Base-by-base conservation (phyloP, 176 grass and related monocot species). In the Bolboschoenus planiculmis region DNA sequence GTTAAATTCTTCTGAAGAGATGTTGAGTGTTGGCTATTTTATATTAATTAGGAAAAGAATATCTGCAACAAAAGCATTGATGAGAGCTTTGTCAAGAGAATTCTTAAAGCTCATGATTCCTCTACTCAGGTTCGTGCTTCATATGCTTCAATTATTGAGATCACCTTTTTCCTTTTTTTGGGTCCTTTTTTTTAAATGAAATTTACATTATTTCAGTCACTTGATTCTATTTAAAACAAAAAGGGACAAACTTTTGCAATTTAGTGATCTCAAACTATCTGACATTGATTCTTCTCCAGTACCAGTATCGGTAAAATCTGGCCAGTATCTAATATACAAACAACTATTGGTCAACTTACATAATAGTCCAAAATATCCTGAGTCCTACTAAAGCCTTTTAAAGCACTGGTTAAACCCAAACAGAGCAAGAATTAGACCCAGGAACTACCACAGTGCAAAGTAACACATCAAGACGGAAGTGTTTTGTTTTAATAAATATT, bases 51-150 rank as follows among this genome's bases (percentile, higher is more conserved):
- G 92, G 78, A 85, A 81, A 85, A 78, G 8, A 30, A 82, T 80
- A 43, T 43, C 53, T 78, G 66, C 42, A 83, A 44, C 29, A 78
- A 89, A 81, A 86, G 88, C 36, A 84, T 95, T 81, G 85, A 77
- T 80, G 90, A 88, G 64, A 85, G 30, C 80, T 91, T 95, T 95
- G 85, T 93, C 33, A 98, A 85, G 75, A 91, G 84, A 88, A 93
- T 98, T 83, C 82, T 97, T 43, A 84, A 78, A 75, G 86, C 74
- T 71, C 84, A 93, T 83, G 88, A 88, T 75, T 67, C 81, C 81
- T 91, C 42, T 92, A 81, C 46, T 79, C 85, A 83, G 84, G 94
- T 97, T 82, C 0, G 54, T 85, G 86, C 4, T 85, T n/a, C 44
- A 62, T 89, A 15, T 86, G 30, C 77, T 24, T 74, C 13, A 74